These are phyloP conservation scores for Coemansia linderi DNA, from an alignment of 371 early-diverging fungal species.

Conservation along the genomic window DNA sequence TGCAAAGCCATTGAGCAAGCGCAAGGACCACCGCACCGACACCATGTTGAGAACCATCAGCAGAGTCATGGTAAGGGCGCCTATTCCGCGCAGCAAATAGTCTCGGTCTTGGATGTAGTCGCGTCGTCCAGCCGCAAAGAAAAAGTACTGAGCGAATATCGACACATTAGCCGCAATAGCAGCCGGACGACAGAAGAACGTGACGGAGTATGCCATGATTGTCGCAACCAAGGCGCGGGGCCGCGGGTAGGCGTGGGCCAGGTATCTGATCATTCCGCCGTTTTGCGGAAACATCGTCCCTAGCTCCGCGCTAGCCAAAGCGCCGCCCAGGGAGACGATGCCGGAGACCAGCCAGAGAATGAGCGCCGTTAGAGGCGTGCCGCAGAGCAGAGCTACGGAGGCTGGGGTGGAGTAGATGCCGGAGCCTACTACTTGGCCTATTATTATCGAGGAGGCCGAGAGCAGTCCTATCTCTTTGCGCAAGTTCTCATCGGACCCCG, in stretches of 20 bases:
- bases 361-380: constrained; percentile 72
- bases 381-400: constrained; percentile 63
- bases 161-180: constrained; percentile 51
- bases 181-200: constrained; percentile 46
- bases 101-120: constrained; percentile 31
- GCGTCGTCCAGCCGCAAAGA: constrained; percentile 34
- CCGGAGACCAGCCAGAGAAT: constrained; percentile 77
- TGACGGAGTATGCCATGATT: constrained; percentile 60
- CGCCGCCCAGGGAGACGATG: constrained; percentile 72
- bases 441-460: constrained; percentile 65
- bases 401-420: constrained; percentile 85
- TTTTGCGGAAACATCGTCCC: constrained; percentile 82
- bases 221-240: constrained; percentile 67
- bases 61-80: constrained; percentile 36
- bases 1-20: constrained; percentile 77
- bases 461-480: constrained; percentile 49
- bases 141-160: constrained; percentile 49
- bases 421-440: constrained; percentile 79
- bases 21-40: constrained; percentile 61
- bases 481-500: constrained; percentile 30
- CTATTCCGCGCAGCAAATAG: constrained; percentile 47
- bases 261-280: constrained; percentile 84
- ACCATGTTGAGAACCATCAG: constrained; percentile 37
- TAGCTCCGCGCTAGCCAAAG: constrained; percentile 76
- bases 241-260: constrained; percentile 60